phyloP scores from a whole-genome alignment of 495 filamentous ascomycete species.

The Usnea hakonensis region DNA sequence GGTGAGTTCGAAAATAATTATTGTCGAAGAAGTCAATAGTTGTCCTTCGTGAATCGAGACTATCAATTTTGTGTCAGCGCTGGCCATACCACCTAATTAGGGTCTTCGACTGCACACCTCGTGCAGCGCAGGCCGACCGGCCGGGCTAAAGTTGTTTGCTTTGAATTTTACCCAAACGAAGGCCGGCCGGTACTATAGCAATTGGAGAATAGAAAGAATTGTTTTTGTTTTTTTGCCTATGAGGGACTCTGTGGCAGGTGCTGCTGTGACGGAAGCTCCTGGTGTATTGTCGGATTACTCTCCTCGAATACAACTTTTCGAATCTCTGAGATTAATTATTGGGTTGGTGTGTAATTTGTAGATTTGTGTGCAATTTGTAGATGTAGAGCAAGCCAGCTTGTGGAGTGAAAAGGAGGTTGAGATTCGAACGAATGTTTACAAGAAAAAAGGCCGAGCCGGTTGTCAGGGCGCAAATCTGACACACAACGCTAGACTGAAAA shows the following conservation, averaged over 20 bases:
- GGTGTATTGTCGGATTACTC: neutral
- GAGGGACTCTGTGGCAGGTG: slow-evolving; percentile 6
- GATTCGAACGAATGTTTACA: neutral
- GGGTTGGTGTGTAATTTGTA: neutral
- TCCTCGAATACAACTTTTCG: slow-evolving; percentile 3
- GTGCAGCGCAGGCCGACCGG: slow-evolving; percentile 67
- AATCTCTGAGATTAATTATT: neutral
- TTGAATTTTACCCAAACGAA: slow-evolving; percentile 31
- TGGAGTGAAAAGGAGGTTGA: neutral
- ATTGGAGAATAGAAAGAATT: neutral
- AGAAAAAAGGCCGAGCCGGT: neutral
- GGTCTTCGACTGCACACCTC: slow-evolving; percentile 43
- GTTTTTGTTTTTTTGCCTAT: neutral
- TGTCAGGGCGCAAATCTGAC: neutral
- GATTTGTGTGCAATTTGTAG: slow-evolving; percentile 18
- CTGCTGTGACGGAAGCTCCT: slow-evolving; percentile 12
- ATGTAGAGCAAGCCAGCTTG: slow-evolving; percentile 21
- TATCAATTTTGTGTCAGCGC: slow-evolving; percentile 25
- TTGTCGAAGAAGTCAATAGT: slow-evolving; percentile 42
- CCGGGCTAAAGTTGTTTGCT: slow-evolving; percentile 45
- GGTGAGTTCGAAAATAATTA: slow-evolving; percentile 49
- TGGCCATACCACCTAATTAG: neutral
- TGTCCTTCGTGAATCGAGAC: slow-evolving; percentile 50
- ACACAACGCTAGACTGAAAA: neutral
- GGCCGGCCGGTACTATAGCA: neutral